Conservation (phyloP, 352 stramenopile species). For the Elongisporangium undulatum region DNA sequence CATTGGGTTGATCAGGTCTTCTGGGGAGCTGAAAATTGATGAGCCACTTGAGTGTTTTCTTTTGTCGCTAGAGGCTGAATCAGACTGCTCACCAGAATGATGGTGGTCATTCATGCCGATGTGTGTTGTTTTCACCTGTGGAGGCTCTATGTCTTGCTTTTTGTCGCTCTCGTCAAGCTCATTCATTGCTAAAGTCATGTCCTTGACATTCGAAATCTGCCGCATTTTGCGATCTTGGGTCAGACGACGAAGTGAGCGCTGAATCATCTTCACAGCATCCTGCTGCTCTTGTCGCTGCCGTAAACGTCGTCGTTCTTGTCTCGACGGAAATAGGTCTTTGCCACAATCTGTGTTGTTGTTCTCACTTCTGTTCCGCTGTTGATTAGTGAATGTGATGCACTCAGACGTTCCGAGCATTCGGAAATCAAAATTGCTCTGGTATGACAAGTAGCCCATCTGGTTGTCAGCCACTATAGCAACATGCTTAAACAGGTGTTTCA, state of each 20-base stretch:
- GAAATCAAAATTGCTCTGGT: constrained; percentile 56
- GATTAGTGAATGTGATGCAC: neutral
- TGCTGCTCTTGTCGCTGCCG: constrained; percentile 4
- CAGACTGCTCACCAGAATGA: neutral
- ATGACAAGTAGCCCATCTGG: constrained; percentile 37
- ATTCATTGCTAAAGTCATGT: neutral
- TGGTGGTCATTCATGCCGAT: neutral
- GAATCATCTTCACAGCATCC: constrained; percentile 10
- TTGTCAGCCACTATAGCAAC: constrained; percentile 56
- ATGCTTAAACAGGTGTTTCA: constrained; percentile 55
- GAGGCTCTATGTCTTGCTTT: neutral
- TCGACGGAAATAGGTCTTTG: constrained; percentile 10
- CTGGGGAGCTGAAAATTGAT: constrained; percentile 8
- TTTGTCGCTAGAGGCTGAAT: neutral
- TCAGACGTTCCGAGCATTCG: constrained; percentile 20
- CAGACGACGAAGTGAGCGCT: constrained; percentile 11
- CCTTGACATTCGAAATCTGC: neutral
- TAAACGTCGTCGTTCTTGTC: neutral
- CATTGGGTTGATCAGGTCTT: constrained; percentile 19
- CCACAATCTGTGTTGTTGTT: constrained; percentile 5
- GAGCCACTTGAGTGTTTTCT: neutral
- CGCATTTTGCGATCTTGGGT: neutral
- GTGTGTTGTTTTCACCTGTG: neutral
- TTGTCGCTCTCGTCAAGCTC: neutral
- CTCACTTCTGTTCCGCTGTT: neutral